Base-by-base conservation (phyloP, 345 rosid genomes). In the Acer saccharum region DNA sequence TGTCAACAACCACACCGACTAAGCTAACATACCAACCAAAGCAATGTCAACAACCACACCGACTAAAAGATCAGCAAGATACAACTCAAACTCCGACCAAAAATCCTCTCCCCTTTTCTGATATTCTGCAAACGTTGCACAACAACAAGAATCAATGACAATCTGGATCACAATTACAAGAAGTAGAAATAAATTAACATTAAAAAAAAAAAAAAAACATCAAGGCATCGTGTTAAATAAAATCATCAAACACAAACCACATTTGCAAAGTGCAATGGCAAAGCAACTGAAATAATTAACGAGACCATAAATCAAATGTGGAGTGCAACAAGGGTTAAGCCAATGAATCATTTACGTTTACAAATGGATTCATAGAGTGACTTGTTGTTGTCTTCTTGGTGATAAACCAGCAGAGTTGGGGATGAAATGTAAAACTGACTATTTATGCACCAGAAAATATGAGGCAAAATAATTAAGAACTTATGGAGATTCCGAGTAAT, bases 71-170 rank as follows among this genome's bases (percentile, higher is more conserved):
- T 93, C 97, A 57, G 98, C 98, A 10, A 84, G 88, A 83, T 90
- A 95, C 86, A 95, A 81, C 85, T 95, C 96, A 85, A 95, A 93
- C 85, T 95, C 99, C 14, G 94, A 77, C 99, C 99, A 95, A 83
- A 95, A 95, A 79, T 95, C 89, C 65, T 95, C 87, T 41, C 98
- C 99, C 83, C 98, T 93, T 87, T 91, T 95, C 81, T 93, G 90
- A 39, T 89, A 85, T 89, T 95, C 98, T 14, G 98, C 99, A 76
- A 93, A 91, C 13, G 98, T 95, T 71, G 99, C 91, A 29, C 32
- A 29, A 81, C 99, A 95, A 76, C 94, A 88, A 54, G 97, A 89
- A 80, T 95, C 99, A 62, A 95, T 95, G 25, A 91, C 93, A 76
- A 95, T 35, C 98, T 95, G 93, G 84, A 80, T 71, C 64, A 79